Conservation (phyloP, 805 yeast genomes). For the Wickerhamiella lipophila region DNA sequence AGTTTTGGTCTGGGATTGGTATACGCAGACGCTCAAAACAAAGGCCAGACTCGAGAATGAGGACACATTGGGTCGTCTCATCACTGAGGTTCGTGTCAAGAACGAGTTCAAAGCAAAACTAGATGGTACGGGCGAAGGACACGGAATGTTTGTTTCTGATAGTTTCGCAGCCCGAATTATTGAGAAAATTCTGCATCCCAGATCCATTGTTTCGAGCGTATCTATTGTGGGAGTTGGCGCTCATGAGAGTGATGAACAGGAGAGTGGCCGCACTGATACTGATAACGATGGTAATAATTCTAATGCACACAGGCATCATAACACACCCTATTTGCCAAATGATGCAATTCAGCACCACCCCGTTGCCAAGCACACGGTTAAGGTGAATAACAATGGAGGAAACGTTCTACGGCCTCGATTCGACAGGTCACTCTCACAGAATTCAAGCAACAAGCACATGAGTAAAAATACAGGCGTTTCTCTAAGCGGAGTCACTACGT, state of each 20-base stretch:
- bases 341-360: background rate
- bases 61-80: constrained; percentile 3
- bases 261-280: background rate
- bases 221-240: background rate
- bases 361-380: background rate
- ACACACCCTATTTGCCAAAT: background rate
- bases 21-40: background rate
- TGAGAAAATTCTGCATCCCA: background rate
- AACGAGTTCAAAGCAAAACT: constrained; percentile 3
- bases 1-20: constrained; percentile 5
- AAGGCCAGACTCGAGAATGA: background rate
- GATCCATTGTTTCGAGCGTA: background rate
- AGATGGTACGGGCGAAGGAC: background rate
- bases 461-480: background rate
- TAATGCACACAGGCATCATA: background rate
- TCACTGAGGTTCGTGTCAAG: background rate
- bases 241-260: background rate
- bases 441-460: background rate
- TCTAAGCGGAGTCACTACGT: background rate
- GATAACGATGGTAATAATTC: background rate
- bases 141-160: background rate
- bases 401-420: background rate
- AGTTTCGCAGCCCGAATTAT: background rate
- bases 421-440: background rate
- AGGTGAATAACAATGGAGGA: background rate